phyloP scores from a whole-genome alignment of 495 filamentous ascomycete genomes.

The Clohesyomyces aquaticus region DNA sequence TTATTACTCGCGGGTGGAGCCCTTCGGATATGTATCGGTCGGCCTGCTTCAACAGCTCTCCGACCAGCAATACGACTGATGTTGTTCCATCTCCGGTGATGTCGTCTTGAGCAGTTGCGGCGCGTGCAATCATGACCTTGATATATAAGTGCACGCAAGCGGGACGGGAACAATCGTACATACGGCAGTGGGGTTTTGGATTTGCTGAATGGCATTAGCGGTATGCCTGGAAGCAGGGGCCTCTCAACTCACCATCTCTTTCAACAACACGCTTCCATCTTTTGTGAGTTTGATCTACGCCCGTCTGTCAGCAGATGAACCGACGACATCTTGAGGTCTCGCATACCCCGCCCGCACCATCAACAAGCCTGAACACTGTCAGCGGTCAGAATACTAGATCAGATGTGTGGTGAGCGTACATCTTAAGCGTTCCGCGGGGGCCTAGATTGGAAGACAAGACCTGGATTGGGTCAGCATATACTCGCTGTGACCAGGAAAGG shows the following conservation, averaged over 20 bases:
- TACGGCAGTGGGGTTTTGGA: constrained; percentile 87
- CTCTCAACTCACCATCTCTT: constrained; percentile 81
- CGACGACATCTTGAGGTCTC: not conserved
- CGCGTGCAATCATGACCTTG: constrained; percentile 94
- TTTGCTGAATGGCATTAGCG: constrained; percentile 55
- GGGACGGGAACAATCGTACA: constrained; percentile 41
- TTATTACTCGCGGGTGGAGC: constrained; percentile 93
- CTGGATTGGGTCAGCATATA: constrained; percentile 53
- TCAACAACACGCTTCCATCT: constrained; percentile 92
- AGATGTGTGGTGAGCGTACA: constrained; percentile 57
- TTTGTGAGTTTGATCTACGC: constrained; percentile 96
- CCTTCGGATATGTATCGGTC: constrained; percentile 93
- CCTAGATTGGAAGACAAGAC: constrained; percentile 96
- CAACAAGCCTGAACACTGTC: constrained; percentile 72
- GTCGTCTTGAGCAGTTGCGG: constrained; percentile 96
- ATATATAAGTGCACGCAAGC: constrained; percentile 22
- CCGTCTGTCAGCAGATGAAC: not conserved
- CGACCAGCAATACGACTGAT: constrained; percentile 91
- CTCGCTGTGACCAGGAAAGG: not conserved
- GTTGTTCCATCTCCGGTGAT: constrained; percentile 98
- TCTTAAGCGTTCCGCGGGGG: constrained; percentile 93
- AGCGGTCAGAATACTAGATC: not conserved
- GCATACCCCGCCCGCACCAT: constrained; percentile 88
- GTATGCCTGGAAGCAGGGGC: too few relatives aligned
- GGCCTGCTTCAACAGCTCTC: constrained; percentile 96